Evolutionary conservation across 2,329 filamentous ascomycete genomes (phyloP).

Genomic region (Colletotrichum gigasporum): DNA sequence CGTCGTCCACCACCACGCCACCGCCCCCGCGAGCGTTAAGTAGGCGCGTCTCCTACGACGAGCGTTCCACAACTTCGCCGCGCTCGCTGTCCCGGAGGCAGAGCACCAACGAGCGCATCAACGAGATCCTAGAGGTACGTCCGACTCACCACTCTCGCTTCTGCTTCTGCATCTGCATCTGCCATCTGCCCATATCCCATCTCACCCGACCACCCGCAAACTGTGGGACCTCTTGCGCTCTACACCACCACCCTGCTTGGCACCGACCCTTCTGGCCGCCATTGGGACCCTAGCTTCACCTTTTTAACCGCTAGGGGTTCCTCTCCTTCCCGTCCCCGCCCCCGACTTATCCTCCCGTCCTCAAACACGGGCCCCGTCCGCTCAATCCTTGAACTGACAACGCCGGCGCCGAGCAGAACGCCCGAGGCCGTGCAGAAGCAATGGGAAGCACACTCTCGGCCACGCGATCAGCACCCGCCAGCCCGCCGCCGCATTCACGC

Average conservation of each 20-base stretch:
- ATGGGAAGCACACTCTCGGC: slow-evolving; percentile 43
- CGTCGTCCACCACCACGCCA: slow-evolving; percentile 3
- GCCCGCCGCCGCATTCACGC: slow-evolving; percentile 28
- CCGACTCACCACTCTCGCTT: not conserved
- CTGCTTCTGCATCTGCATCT: not conserved
- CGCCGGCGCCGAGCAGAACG: slow-evolving; percentile 42
- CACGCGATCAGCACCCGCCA: slow-evolving; percentile 30
- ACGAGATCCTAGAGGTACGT: slow-evolving; percentile 58
- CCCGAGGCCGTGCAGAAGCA: slow-evolving; percentile 52
- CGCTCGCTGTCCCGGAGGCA: slow-evolving; percentile 23
- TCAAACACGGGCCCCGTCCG: too few relatives aligned
- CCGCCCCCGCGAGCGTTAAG: slow-evolving; percentile 19
- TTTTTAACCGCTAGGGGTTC: not conserved
- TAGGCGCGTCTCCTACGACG: slow-evolving; percentile 27
- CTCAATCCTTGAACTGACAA: too few relatives aligned
- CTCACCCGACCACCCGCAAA: too few relatives aligned
- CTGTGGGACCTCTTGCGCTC: not conserved
- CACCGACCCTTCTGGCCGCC: slow-evolving; percentile 12
- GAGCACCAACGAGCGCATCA: slow-evolving; percentile 51
- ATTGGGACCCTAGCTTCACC: not conserved
- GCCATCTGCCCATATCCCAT: too few relatives aligned
- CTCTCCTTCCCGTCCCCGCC: not conserved
- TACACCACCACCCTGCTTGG: slow-evolving; percentile 8
- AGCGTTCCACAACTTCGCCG: slow-evolving; percentile 8
- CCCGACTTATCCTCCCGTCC: not conserved